Conservation (phyloP, 106 monocot species). For the Chionographis japonica region DNA sequence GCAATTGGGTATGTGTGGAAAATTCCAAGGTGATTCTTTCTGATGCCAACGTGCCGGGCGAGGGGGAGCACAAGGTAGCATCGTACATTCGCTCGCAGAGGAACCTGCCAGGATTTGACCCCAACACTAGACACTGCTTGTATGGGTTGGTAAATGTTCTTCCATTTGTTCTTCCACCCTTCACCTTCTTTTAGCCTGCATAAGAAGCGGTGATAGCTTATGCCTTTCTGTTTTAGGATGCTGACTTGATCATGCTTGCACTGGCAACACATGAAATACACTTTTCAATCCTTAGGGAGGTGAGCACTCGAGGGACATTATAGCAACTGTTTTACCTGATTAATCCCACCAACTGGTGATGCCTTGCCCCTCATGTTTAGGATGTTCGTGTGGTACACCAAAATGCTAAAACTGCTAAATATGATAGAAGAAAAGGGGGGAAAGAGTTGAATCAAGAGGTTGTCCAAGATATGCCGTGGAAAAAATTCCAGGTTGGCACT, state of each 20-base stretch:
- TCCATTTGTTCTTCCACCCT: background rate
- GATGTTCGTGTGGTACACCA: slow-evolving; percentile 6
- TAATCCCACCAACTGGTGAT: background rate
- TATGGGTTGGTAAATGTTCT: slow-evolving; percentile 37
- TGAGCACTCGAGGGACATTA: background rate
- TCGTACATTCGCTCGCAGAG: slow-evolving; percentile 45
- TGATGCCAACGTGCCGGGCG: slow-evolving; percentile 53
- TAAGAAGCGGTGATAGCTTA: background rate
- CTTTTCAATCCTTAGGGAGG: slow-evolving; percentile 56
- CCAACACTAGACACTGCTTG: slow-evolving; percentile 47
- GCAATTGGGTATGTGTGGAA: slow-evolving; percentile 1
- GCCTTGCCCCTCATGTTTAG: background rate
- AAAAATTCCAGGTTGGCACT: slow-evolving; percentile 10
- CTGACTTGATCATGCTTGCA: slow-evolving; percentile 56
- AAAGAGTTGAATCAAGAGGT: background rate
- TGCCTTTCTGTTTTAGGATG: slow-evolving; percentile 32
- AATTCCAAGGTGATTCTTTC: slow-evolving; percentile 54
- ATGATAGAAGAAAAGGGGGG: background rate
- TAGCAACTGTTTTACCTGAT: background rate
- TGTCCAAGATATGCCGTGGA: background rate
- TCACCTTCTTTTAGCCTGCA: background rate
- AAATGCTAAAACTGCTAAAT: background rate
- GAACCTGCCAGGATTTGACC: slow-evolving; percentile 37
- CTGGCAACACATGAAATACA: slow-evolving; percentile 54
- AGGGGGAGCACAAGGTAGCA: slow-evolving; percentile 52